Base-by-base conservation (phyloP, 192 early-diverging fungal genomes). In the Dimargaris cristalligena region DNA sequence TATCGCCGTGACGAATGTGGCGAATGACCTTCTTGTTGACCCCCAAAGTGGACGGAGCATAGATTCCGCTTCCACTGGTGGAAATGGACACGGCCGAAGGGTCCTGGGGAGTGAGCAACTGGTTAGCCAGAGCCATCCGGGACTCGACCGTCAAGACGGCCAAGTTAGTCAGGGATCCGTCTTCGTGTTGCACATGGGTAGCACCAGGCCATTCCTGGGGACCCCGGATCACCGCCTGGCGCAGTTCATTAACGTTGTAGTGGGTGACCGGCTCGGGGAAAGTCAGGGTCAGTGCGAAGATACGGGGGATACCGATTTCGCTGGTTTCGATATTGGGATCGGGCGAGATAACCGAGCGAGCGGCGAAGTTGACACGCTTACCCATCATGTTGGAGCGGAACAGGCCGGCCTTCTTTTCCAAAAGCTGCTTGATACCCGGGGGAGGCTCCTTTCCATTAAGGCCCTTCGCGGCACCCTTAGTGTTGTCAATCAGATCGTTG, bases 341-440 rank as follows among this genome's bases (percentile, higher is more conserved):
- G 13, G 96, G 96, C 58, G 86, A 88, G 67, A 99, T 99, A 55
- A 99, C 96, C 47, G 86, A 89, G 52, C 96, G 86, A 9, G 94
- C 96, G 3, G 96, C 92, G 67, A 86, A 97, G 78, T 99, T 99
- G 73, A 99, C 96, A 64, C 96, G 87, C 75, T 99, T 99, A 56
- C 96, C 96, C 96, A 99, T 99, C 93, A 99, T 95, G 71, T 99
- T 92, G 76, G 92, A 95, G 52, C 96, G 80, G 76, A 99, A 97
- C 54, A 99, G 73, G 62, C 96, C 96, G 67, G 97, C 91, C 78
- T 99, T 99, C 84, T 97, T 97, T 71, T 99, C 96, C 51, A 99
- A 75, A 29, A 91, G 67, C 76, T 99, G 96, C 35, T 87, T 80
- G 60, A 99, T 90, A 64, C 96, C 96, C 2, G 87, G 79, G n/a